phyloP scores from a whole-genome alignment of 106 monocot genomes.

The Phalaenopsis equestris region DNA sequence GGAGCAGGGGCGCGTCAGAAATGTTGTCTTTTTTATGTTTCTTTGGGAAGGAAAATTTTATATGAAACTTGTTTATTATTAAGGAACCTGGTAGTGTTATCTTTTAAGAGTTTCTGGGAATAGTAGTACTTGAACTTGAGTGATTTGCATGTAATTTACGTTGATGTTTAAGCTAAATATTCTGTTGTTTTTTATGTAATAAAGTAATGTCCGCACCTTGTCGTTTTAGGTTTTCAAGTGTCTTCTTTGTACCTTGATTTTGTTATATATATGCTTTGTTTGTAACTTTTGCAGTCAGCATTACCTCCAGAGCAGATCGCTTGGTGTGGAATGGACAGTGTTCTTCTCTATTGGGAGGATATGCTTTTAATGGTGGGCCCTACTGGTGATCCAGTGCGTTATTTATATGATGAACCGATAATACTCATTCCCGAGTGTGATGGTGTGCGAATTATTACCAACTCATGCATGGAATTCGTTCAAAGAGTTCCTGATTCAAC shows the following conservation, averaged over 20 bases:
- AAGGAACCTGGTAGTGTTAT: not conserved
- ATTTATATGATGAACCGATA: constrained; percentile 84
- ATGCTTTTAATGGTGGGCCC: constrained; percentile 91
- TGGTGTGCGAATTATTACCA: constrained; percentile 90
- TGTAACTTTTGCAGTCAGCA: constrained; percentile 40
- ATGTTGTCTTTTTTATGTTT: not conserved
- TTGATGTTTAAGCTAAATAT: not conserved
- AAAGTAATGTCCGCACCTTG: not conserved
- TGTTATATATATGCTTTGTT: not conserved
- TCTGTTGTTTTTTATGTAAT: not conserved
- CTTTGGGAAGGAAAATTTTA: not conserved
- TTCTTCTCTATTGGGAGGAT: constrained; percentile 93
- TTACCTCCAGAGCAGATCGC: constrained; percentile 88
- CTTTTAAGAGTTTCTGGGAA: not conserved
- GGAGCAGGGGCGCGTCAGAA: too few relatives aligned
- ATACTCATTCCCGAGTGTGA: constrained; percentile 89
- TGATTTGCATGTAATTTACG: not conserved
- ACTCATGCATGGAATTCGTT: constrained; percentile 88
- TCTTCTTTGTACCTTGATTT: not conserved
- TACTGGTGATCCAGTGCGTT: constrained; percentile 74
- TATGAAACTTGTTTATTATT: not conserved
- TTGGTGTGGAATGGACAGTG: constrained; percentile 98
- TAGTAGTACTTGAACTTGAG: not conserved
- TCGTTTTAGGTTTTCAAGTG: not conserved
- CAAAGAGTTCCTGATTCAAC: constrained; percentile 94